Evolutionary conservation across 2,329 filamentous ascomycete species (phyloP).

Genomic region (Ascosphaera aggregata): DNA sequence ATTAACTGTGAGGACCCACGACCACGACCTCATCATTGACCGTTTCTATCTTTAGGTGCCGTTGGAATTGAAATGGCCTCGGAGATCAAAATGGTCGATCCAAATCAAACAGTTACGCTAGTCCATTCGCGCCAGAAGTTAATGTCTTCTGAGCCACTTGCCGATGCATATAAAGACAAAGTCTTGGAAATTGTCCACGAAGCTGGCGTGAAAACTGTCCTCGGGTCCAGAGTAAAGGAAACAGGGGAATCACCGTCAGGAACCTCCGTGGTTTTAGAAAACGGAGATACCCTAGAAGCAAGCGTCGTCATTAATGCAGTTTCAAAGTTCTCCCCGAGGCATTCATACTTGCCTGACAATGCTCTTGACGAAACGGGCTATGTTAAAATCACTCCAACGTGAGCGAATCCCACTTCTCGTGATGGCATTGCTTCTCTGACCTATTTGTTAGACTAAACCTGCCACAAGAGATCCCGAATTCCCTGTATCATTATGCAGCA

Average conservation of each 20-base stretch:
- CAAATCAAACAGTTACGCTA: constrained; percentile 42
- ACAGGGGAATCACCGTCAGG: constrained; percentile 12
- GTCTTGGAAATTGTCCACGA: constrained; percentile 35
- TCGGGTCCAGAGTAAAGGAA: constrained; percentile 31
- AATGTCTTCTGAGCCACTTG: constrained; percentile 47
- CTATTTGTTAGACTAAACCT: constrained; percentile 26
- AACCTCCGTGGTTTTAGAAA: constrained; percentile 32
- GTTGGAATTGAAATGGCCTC: constrained; percentile 67
- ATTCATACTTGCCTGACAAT: constrained; percentile 33
- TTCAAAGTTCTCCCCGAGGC: constrained; percentile 35
- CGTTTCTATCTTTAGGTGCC: constrained; percentile 26
- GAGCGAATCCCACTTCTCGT: constrained; percentile 9
- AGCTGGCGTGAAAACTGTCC: constrained; percentile 39
- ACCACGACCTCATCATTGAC: background rate
- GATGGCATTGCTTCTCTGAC: background rate
- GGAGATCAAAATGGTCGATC: constrained; percentile 46
- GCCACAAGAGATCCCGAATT: constrained; percentile 28
- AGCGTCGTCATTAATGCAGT: constrained; percentile 46
- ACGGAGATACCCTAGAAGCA: constrained; percentile 33
- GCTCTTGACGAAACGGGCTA: constrained; percentile 37
- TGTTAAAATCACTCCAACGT: constrained; percentile 34
- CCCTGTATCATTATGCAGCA: constrained; percentile 37
- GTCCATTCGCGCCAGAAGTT: constrained; percentile 49
- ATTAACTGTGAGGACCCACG: background rate
- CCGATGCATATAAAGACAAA: constrained; percentile 42